Evolutionary conservation across 1,284 basidiomycete genomes (phyloP), one percentile per base, ranked within the genome.

Genomic region (Cutaneotrichosporon sp.): DNA sequence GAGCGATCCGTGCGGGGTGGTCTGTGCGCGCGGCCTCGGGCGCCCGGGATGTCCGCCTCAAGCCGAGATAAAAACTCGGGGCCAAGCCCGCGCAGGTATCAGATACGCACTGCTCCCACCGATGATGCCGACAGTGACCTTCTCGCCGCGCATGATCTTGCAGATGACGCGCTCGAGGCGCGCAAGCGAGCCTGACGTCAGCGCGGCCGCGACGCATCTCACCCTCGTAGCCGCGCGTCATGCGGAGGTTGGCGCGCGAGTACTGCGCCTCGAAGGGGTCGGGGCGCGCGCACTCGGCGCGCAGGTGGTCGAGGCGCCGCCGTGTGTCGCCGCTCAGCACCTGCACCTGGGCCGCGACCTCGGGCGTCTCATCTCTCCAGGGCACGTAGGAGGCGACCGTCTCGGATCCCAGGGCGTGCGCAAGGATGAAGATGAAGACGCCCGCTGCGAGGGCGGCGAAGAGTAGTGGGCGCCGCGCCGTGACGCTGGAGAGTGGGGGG

Each of bases 171-270:
- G 57, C 34, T 70, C 62, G 5, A 74, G 36, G 2, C 70, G 57
- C 34, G 63, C 58, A n/a, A 71, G 68, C 0, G 76, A 78, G 1
- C 76, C 76, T 77, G 59, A 16, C 22, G 22, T 46, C 11, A 46
- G 45, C 45, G 22, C n/a, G n/a, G n/a, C n/a, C n/a, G n/a, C n/a
- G n/a, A 20, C 6, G n/a, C n/a, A n/a, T 11, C 74, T 58, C 65
- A 76, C 76, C 76, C 56, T 78, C 76, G 58, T 78, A 78, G 3
- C 66, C 71, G 42, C 76, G 63, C 8, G 65, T 67, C 64, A 75
- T 51, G 54, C 76, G 62, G 20, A 78, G 50, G 58, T 78, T 78
- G 22, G 69, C 56, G 43, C 76, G 62, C 8, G 75, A 75, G 59
- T 71, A 78, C 60, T 67, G 65, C 13, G 52, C 36, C 60, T 73